Percentiles rank a stretch among this genome's conserved stretches.
Evolutionary conservation across 2,329 filamentous ascomycete genomes (phyloP).

Genomic region (Ustulina deusta): DNA sequence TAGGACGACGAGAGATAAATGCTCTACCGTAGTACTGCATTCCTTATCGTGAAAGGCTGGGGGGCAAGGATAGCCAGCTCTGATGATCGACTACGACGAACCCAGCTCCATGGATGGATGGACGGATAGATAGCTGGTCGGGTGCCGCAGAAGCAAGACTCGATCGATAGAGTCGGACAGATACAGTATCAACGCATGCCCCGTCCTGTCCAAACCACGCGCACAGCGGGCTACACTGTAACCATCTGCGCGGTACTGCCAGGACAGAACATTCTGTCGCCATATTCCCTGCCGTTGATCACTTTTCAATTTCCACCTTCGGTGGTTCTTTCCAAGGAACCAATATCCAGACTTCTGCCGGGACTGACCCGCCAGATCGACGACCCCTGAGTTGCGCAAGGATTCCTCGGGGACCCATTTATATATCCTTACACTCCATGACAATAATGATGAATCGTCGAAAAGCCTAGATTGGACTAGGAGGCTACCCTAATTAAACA

Average conservation of each 20-base stretch:
- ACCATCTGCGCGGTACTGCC: slow-evolving; percentile 29
- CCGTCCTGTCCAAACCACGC: slow-evolving; percentile 8
- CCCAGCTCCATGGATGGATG: slow-evolving; percentile 34
- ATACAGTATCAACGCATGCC: slow-evolving; percentile 5
- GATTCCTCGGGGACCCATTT: slow-evolving; percentile 34
- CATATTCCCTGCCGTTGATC: slow-evolving; percentile 44
- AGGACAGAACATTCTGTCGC: slow-evolving; percentile 16
- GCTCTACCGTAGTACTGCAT: slow-evolving; percentile 1
- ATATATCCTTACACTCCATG: slow-evolving; percentile 23
- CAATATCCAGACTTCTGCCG: slow-evolving; percentile 8
- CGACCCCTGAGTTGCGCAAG: slow-evolving; percentile 36
- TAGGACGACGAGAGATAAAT: no score
- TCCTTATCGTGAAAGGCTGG: background rate
- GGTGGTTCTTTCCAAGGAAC: slow-evolving; percentile 28
- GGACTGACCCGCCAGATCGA: slow-evolving; percentile 30
- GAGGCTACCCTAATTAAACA: slow-evolving; percentile 32
- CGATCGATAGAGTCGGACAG: slow-evolving; percentile 13
- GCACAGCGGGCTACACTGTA: slow-evolving; percentile 16
- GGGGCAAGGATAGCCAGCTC: slow-evolving; percentile 11
- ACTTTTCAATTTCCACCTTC: slow-evolving; percentile 40
- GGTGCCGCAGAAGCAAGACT: slow-evolving; percentile 9
- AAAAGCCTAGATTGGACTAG: slow-evolving; percentile 27
- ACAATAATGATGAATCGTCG: slow-evolving; percentile 5
- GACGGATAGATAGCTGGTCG: slow-evolving; percentile 13
- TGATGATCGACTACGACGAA: slow-evolving; percentile 33